These are phyloP conservation scores for Phytophthora chlamydospora DNA, from an alignment of 352 stramenopile genomes.

Conservation along the genomic window DNA sequence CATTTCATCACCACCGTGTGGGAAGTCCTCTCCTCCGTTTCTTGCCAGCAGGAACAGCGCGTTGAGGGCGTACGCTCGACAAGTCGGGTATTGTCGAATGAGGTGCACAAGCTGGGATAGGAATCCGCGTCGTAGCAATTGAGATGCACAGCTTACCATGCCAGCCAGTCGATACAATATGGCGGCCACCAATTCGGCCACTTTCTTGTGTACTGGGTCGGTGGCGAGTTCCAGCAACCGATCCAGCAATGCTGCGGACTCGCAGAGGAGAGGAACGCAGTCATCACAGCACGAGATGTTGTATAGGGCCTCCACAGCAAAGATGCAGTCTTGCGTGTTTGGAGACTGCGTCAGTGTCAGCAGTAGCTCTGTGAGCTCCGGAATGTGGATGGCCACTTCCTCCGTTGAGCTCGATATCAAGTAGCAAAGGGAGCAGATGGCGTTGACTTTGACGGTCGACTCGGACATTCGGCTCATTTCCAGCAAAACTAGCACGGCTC, in stretches of 20 bases:
- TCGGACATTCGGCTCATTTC: slow-evolving; percentile 61
- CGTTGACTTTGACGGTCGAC: slow-evolving; percentile 64
- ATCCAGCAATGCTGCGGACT: slow-evolving; percentile 42
- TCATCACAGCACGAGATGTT: slow-evolving; percentile 81
- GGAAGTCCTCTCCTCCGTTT: slow-evolving; percentile 54
- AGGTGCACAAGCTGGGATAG: slow-evolving; percentile 57
- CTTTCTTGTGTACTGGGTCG: slow-evolving; percentile 32
- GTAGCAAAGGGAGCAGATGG: slow-evolving; percentile 69
- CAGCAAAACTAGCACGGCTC: slow-evolving; percentile 56
- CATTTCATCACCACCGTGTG: slow-evolving; percentile 68
- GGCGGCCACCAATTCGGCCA: slow-evolving; percentile 57
- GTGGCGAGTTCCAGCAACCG: slow-evolving; percentile 46
- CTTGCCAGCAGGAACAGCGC: slow-evolving; percentile 59
- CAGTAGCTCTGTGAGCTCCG: slow-evolving; percentile 61
- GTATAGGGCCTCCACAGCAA: slow-evolving; percentile 72
- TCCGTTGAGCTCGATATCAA: slow-evolving; percentile 70
- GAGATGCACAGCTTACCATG: slow-evolving; percentile 13
- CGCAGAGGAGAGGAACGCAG: slow-evolving; percentile 51
- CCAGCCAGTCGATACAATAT: slow-evolving; percentile 62
- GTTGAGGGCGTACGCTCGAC: slow-evolving; percentile 56
- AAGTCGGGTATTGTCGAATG: slow-evolving; percentile 46
- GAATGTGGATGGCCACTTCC: slow-evolving; percentile 53
- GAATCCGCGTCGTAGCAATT: slow-evolving; percentile 53
- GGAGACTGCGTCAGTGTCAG: slow-evolving; percentile 48
- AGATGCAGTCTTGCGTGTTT: slow-evolving; percentile 42